Base-by-base conservation (phyloP, 495 filamentous ascomycete species). In the Penicillium nucicola region DNA sequence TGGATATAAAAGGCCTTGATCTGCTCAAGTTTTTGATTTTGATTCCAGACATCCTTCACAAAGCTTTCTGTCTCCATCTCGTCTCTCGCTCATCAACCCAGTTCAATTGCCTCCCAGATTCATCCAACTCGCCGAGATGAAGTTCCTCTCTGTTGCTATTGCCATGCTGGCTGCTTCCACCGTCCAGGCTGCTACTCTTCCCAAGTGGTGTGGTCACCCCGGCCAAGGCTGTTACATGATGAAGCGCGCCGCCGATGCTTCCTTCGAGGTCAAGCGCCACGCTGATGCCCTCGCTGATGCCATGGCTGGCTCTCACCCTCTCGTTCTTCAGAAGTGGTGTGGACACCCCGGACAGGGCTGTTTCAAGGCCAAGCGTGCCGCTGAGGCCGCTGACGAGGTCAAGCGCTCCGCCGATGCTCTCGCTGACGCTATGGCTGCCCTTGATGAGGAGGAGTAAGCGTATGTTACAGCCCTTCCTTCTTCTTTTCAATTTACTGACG, bases 271-370 rank as follows among this genome's bases (percentile, higher is more conserved):
- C 52, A 77, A 75, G 64, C 77, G 78, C 45, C 74, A 74, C 28
- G 78, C 77, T 18, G 71, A 77, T n/a, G 77, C 69, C 34, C 56
- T 76, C 20, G 75, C 74, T 22, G 71, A 75, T 41, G 72, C 76
- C 48, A 64, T 75, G 58, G 59, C 69, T 10, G 60, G 66, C 13
- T 56, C 60, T 32, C 53, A 59, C 19, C 57, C 67, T n/a, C 54
- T 53, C 17, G 62, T 60, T n/a, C 51, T 61, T 31, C 43, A 60
- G 37, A 67, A 58, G 42, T 74, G 70, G 68, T 77, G 77, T 42
- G 52, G 53, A 30, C 61, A 61, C 39, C 65, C 64, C 33, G 77
- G 71, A 14, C 65, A 77, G 52, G 58, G 63, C 40, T 78, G 77
- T 65, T 31, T 36, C 23, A 78, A 72, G 63, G 64, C 67, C 43